phyloP scores from a whole-genome alignment of 2,329 filamentous ascomycete species.

The Epichloe sibirici region DNA sequence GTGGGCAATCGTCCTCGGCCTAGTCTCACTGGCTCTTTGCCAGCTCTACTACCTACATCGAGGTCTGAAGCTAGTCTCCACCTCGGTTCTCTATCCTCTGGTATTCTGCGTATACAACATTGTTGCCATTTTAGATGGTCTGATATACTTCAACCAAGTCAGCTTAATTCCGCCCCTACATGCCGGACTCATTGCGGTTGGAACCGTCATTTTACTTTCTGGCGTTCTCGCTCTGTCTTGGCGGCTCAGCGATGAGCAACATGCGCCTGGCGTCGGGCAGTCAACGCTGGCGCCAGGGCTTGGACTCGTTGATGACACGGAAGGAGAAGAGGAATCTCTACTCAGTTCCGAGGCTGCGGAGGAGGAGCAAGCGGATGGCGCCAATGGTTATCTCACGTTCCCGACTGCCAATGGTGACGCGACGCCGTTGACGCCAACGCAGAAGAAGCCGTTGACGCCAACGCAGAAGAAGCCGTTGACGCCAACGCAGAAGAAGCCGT shows the following conservation, averaged over 20 bases:
- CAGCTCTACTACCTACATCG: constrained; percentile 94
- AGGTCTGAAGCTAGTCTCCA: constrained; percentile 87
- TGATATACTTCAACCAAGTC: constrained; percentile 92
- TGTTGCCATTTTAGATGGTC: constrained; percentile 88
- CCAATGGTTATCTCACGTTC: constrained; percentile 36
- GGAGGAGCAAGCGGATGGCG: constrained; percentile 30
- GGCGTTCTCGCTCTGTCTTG: constrained; percentile 89
- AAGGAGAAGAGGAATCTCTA: constrained; percentile 46
- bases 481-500: too few relatives aligned
- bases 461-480: too few relatives aligned
- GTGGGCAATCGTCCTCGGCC: constrained; percentile 76
- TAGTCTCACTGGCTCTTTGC: constrained; percentile 69
- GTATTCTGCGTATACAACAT: constrained; percentile 99
- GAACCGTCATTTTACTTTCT: constrained; percentile 71
- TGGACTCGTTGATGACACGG: constrained; percentile 61
- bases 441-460: too few relatives aligned
- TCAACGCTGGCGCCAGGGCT: constrained; percentile 72
- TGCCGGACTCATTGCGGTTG: constrained; percentile 71
- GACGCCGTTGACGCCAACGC: constrained; percentile 12
- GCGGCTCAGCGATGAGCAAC: constrained; percentile 73
- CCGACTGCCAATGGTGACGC: constrained; percentile 24
- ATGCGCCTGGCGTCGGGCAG: constrained; percentile 45
- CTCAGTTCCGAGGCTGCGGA: constrained; percentile 33
- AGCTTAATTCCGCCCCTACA: constrained; percentile 64
- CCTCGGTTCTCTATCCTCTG: constrained; percentile 88